These are phyloP conservation scores for Linderniella brevidens DNA, from an alignment of 257 asterid genomes.

Conservation along the genomic window DNA sequence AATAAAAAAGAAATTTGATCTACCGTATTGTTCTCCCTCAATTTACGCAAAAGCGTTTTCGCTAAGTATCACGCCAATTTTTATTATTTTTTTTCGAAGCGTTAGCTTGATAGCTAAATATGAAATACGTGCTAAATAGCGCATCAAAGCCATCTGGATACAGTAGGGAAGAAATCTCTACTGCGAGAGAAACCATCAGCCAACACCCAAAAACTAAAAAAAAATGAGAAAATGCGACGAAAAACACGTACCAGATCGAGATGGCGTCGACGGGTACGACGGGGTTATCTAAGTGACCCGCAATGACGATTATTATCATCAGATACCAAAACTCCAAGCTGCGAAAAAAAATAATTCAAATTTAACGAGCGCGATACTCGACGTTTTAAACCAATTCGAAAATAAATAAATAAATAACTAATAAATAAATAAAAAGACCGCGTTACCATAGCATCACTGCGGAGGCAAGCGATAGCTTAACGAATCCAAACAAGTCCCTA, in stretches of 20 bases:
- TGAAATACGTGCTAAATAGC: too few relatives aligned
- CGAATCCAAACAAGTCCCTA: constrained; percentile 40
- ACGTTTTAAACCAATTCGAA: not conserved
- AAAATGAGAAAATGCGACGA: not conserved
- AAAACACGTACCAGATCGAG: constrained; percentile 52
- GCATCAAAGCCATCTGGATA: too few relatives aligned
- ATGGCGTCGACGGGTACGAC: constrained; percentile 63
- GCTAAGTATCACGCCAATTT: too few relatives aligned
- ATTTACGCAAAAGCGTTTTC: too few relatives aligned
- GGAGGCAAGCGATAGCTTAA: constrained; percentile 66
- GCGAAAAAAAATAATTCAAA: constrained; percentile 14
- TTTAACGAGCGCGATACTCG: not conserved
- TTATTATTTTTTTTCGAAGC: too few relatives aligned
- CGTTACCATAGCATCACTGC: constrained; percentile 69
- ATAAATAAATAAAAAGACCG: too few relatives aligned
- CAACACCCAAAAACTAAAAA: not conserved
- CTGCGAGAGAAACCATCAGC: too few relatives aligned
- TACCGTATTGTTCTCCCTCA: too few relatives aligned
- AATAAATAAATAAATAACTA: not conserved
- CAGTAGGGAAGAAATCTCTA: too few relatives aligned
- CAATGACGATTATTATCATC: constrained; percentile 51
- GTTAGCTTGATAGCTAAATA: too few relatives aligned
- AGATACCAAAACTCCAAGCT: constrained; percentile 93
- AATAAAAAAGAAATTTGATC: too few relatives aligned
- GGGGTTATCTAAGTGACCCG: constrained; percentile 64